These are phyloP conservation scores for Quercus ilex DNA, from an alignment of 306 rosid genomes.

Conservation along the genomic window DNA sequence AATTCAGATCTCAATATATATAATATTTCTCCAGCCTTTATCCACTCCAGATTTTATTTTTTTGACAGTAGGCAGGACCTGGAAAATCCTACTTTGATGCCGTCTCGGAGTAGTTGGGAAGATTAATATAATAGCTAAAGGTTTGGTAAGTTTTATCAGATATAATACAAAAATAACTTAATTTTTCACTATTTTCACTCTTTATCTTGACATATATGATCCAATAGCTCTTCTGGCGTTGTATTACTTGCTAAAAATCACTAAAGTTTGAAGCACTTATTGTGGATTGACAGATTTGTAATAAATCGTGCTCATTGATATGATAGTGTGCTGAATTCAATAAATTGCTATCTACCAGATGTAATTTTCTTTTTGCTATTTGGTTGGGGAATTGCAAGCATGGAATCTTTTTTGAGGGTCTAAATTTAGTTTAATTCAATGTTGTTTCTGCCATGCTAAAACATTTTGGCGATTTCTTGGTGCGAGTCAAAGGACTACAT, in stretches of 20 bases:
- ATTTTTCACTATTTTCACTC: background rate
- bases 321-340: background rate
- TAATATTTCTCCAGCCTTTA: constrained; percentile 13
- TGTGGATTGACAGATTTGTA: background rate
- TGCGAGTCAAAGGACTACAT: too few species aligned
- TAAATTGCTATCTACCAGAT: background rate
- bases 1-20: constrained; percentile 19
- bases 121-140: constrained; percentile 82
- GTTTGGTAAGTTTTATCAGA: constrained; percentile 53
- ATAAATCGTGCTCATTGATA: background rate
- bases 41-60: constrained; percentile 20
- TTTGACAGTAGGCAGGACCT: constrained; percentile 82
- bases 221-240: background rate
- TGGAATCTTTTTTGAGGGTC: background rate
- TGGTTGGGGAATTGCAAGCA: background rate
- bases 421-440: too few species aligned
- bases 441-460: too few species aligned
- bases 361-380: background rate
- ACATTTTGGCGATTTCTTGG: too few species aligned
- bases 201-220: background rate
- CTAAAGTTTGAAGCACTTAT: background rate
- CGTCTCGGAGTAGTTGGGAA: constrained; percentile 70
- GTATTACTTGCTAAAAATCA: background rate
- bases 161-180: background rate
- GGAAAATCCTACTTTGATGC: constrained; percentile 79